Conservation (phyloP, 2,329 filamentous ascomycete species). For the Diaporthe sp. region DNA sequence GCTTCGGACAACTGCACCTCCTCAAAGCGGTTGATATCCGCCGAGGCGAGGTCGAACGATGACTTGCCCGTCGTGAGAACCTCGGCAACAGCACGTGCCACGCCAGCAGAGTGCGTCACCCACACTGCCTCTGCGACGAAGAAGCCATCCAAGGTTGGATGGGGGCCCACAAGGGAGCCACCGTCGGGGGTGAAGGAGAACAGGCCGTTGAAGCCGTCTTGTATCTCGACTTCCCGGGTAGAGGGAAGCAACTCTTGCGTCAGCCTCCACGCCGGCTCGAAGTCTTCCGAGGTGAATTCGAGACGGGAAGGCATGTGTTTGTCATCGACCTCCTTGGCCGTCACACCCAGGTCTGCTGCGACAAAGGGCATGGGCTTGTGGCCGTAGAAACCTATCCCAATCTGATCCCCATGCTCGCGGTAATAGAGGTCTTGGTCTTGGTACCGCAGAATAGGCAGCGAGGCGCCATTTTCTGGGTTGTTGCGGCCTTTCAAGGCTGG, state of each 20-base stretch:
- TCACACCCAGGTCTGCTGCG: constrained; percentile 67
- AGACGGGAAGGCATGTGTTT: constrained; percentile 75
- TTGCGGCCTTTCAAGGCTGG: constrained; percentile 49
- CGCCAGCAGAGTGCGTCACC: constrained; percentile 76
- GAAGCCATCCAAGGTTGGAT: constrained; percentile 72
- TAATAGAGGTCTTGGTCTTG: constrained; percentile 77
- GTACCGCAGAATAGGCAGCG: constrained; percentile 71
- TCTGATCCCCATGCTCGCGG: constrained; percentile 73
- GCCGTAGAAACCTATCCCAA: constrained; percentile 75
- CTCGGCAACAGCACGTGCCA: constrained; percentile 72
- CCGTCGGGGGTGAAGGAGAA: constrained; percentile 78
- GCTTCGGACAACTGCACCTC: constrained; percentile 68
- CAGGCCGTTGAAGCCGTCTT: constrained; percentile 75
- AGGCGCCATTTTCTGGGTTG: constrained; percentile 59
- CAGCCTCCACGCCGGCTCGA: constrained; percentile 71
- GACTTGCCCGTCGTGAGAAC: constrained; percentile 69
- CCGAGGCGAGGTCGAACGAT: constrained; percentile 69
- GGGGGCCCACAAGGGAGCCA: constrained; percentile 70
- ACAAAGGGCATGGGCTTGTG: constrained; percentile 73
- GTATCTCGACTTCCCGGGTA: constrained; percentile 64
- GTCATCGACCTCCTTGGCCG: constrained; percentile 67
- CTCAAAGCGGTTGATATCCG: constrained; percentile 73
- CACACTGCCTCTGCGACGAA: constrained; percentile 76
- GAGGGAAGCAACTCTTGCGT: constrained; percentile 68
- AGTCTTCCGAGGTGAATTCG: constrained; percentile 71